Evolutionary conservation across 768 basidiomycete species (phyloP).

Genomic region (Fomitopsis pulvina): DNA sequence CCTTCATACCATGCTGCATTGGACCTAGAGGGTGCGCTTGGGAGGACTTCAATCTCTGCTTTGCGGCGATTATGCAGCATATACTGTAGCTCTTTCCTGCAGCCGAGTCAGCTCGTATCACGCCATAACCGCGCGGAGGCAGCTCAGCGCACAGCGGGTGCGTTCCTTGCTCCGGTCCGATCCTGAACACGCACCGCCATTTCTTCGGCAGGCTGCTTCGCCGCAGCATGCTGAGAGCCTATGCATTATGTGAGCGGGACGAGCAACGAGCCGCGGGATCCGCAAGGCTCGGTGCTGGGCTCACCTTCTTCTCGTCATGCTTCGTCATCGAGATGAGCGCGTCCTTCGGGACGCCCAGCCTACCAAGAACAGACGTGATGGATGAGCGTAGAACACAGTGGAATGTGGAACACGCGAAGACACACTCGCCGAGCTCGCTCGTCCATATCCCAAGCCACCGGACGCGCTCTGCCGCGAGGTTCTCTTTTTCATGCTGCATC

Average conservation of each 20-base stretch:
- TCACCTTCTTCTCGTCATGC: conserved; percentile 72
- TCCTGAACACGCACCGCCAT: conserved; percentile 64
- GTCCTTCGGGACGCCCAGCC: conserved; percentile 55
- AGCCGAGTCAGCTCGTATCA: background rate
- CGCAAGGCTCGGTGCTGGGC: conserved; percentile 3
- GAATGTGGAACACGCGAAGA: background rate
- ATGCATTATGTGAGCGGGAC: background rate
- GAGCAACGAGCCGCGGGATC: too few species aligned
- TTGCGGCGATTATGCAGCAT: conserved; percentile 83
- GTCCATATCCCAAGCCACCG: conserved; percentile 76
- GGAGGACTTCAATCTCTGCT: conserved; percentile 84
- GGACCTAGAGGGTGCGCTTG: conserved; percentile 3
- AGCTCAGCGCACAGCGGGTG: background rate
- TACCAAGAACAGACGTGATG: conserved; percentile 22
- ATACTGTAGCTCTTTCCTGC: conserved; percentile 71
- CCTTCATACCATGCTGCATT: background rate
- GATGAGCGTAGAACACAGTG: background rate
- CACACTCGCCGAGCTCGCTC: conserved; percentile 61
- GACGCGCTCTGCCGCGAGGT: conserved; percentile 60
- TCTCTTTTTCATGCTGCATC: conserved; percentile 65
- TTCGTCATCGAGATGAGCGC: conserved; percentile 60
- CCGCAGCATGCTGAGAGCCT: conserved; percentile 63
- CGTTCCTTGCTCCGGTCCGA: too few species aligned
- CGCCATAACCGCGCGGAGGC: background rate
- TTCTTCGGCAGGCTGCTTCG: conserved; percentile 42